Percentiles rank a stretch among this genome's conserved stretches.
Conservation (phyloP, 2,329 filamentous ascomycete species). For the Fusarium austroafricanum region DNA sequence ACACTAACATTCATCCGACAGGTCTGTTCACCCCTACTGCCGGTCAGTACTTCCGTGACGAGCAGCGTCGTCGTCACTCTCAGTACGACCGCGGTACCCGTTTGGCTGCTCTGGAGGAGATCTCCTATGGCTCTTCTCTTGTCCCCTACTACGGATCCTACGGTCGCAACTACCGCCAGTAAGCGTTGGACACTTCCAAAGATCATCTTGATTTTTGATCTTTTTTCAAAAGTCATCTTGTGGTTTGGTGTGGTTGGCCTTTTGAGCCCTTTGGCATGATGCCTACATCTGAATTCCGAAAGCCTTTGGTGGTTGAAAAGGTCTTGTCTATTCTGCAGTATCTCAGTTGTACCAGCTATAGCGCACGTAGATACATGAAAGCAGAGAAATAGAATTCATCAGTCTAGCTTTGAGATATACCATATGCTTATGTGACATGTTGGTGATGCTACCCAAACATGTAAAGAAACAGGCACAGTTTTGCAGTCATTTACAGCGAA, state of each 20-base stretch:
- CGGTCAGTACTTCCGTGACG: slow-evolving; percentile 77
- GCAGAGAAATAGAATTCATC: slow-evolving; percentile 23
- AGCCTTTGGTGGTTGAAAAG: slow-evolving; percentile 32
- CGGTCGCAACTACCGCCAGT: slow-evolving; percentile 33
- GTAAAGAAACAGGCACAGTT: background rate
- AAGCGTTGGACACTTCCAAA: slow-evolving; percentile 6
- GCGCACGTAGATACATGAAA: slow-evolving; percentile 35
- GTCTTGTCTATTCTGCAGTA: slow-evolving; percentile 37
- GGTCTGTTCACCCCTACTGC: slow-evolving; percentile 85
- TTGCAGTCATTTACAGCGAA: background rate
- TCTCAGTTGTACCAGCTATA: slow-evolving; percentile 36
- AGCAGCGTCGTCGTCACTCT: slow-evolving; percentile 80
- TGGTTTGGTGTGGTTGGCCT: slow-evolving; percentile 22
- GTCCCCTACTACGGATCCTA: slow-evolving; percentile 56
- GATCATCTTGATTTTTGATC: slow-evolving; percentile 25
- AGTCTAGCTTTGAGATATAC: background rate
- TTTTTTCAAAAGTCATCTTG: slow-evolving; percentile 32
- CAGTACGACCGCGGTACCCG: slow-evolving; percentile 86
- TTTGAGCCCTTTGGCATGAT: slow-evolving; percentile 27
- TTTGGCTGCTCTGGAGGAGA: slow-evolving; percentile 74
- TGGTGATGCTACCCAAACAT: background rate
- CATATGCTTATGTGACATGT: background rate
- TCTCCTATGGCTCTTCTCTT: slow-evolving; percentile 61
- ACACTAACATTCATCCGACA: slow-evolving; percentile 49
- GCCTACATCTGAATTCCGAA: slow-evolving; percentile 26